Evolutionary conservation across 139 green algal species (phyloP), one percentile per base, ranked within the genome.

Genomic region (Chlorella sorokiniana): DNA sequence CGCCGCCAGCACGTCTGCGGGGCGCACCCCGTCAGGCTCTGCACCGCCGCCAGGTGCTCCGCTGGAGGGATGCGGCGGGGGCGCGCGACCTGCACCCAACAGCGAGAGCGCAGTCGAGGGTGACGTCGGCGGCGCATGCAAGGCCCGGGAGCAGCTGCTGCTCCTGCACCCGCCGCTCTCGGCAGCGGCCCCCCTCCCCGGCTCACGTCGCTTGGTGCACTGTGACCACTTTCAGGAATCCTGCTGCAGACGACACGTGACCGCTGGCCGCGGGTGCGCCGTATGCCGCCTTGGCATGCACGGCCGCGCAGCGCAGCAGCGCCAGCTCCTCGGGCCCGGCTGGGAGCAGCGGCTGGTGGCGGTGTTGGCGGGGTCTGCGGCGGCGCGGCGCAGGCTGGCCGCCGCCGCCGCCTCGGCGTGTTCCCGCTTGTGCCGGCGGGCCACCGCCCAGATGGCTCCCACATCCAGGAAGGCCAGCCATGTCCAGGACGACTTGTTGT

Each of bases 211-310:
- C 51, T 37, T 79, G 72, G 29, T 62, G 48, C n/a, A 81, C 11
- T 0, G 75, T 81, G 35, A 81, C 22, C 35, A 71, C 18, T 4
- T 51, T 56, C 29, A 70, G 38, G 41, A 61, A 81, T 29, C 59
- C 18, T 3, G 31, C 29, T 0, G 59, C 59, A 5, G 41, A 48
- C 29, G 29, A 61, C 40, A 81, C 42, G 59, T 42, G 4, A 11
- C 74, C 59, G 0, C 14, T 61, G 4, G 44, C 40, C 11, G 75
- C 75, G 0, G 59, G 59, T 0, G 40, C 59, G n/a, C 75, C 75
- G 33, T 81, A 81, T 10, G 75, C 75, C 0, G 75, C 75, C 75
- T 71, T 81, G 75, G 40, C 29, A 9, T 81, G 75, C n/a, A 42
- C 75, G 18, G 75, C 59, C 0, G 75, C 75, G 14, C 25, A 7